Evolutionary conservation across 805 yeast species (phyloP), one percentile per base, ranked within the genome.

Genomic region (Tetrapisispora nanseiensis): DNA sequence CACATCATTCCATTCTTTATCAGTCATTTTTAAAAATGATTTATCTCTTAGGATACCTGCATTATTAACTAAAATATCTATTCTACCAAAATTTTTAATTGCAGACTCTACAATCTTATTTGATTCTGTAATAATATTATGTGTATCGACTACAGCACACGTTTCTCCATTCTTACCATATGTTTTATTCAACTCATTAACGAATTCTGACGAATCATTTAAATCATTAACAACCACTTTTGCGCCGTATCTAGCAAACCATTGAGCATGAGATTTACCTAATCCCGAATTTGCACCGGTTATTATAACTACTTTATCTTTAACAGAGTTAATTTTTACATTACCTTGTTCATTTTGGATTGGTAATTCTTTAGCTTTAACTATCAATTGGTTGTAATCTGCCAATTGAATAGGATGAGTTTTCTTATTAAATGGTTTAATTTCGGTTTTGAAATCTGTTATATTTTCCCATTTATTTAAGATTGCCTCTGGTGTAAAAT

Each of bases 231-330:
- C 92, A 33, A 92, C 95, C 47, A 90, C 92, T 67, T 82, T 86
- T 22, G 97, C 97, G 47, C 97, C 98, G 54, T 85, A 85, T 62
- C 75, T 81, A 43, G 94, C 97, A 59, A 83, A 82, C 60, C 76
- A 72, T 39, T 77, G 65, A 3, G 97, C 95, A 66, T 90, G 94
- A 45, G 87, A 83, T 60, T 82, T 79, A 48, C 98, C 98, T 53
- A 90, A 73, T 37, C 98, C 98, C 38, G 84, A 80, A 48, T 96
- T 97, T 33, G 96, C 89, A 49, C 98, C 98, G 15, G 97, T 90
- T 43, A 90, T 77, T 45, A 90, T 74, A 28, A 86, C 96, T 43
- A 90, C 96, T 66, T 84, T 85, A 52, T 71, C 87, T 58, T 77
- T 78, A 59, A 90, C 68, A 23, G 86, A 76, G 12, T 49, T 36